phyloP scores from a whole-genome alignment of 164 flowering plant species.

The Vitis riparia region DNA sequence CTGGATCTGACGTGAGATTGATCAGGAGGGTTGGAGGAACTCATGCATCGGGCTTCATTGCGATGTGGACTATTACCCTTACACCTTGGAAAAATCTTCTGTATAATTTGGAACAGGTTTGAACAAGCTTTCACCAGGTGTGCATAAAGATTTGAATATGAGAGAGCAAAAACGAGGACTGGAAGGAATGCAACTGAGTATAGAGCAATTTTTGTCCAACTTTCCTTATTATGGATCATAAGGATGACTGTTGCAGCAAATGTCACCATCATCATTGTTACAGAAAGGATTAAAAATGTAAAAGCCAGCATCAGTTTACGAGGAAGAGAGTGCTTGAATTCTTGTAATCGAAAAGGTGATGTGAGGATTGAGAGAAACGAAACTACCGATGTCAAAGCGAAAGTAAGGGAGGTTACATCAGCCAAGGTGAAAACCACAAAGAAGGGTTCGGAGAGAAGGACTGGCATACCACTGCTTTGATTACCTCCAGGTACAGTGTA shows the following conservation, averaged over 20 bases:
- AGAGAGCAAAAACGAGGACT: slow-evolving; percentile 2
- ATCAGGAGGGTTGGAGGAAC: too few species aligned
- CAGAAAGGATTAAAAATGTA: slow-evolving; percentile 2
- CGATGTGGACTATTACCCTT: too few species aligned
- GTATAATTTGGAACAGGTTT: not conserved
- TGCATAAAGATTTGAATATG: slow-evolving; percentile 12
- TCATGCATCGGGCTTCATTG: too few species aligned
- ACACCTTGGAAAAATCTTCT: not conserved
- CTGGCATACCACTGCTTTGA: slow-evolving; percentile 11
- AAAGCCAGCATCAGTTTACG: slow-evolving; percentile 9
- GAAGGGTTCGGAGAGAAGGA: slow-evolving; percentile 2
- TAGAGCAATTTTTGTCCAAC: not conserved
- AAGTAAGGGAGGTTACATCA: slow-evolving; percentile 14
- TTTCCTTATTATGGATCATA: not conserved
- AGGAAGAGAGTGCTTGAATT: slow-evolving; percentile 13
- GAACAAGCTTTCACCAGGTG: not conserved
- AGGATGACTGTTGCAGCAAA: slow-evolving; percentile 17
- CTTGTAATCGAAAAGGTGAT: slow-evolving; percentile 3
- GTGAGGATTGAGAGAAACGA: slow-evolving; percentile 16
- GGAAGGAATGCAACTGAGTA: not conserved
- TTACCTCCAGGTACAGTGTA: slow-evolving; percentile 31
- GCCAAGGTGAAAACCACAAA: slow-evolving; percentile 15
- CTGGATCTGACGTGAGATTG: too few species aligned
- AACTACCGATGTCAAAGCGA: slow-evolving; percentile 12
- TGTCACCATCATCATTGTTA: slow-evolving; percentile 7